phyloP scores from a whole-genome alignment of 352 stramenopile genomes.

The Thalassiosira hispida region DNA sequence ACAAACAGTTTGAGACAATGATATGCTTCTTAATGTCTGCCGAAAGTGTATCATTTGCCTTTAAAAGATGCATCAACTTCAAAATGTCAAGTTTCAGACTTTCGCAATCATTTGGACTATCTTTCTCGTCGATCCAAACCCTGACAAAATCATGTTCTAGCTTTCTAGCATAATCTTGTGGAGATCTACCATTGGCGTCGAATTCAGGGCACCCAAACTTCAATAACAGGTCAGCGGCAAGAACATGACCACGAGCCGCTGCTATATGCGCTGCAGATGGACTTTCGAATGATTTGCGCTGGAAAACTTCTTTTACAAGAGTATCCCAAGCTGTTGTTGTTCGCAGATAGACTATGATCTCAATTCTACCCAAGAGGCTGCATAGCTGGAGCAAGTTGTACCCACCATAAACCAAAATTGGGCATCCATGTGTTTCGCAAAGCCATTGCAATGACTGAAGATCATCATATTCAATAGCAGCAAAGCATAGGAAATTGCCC shows the following conservation, averaged over 20 bases:
- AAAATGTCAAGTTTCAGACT: conserved; percentile 13
- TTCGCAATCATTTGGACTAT: neutral
- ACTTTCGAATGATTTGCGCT: neutral
- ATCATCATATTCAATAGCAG: conserved; percentile 36
- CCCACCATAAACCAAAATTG: neutral
- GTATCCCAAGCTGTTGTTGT: neutral
- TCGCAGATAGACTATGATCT: neutral
- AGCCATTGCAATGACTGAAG: conserved; percentile 29
- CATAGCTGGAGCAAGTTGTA: neutral
- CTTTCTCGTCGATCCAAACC: conserved; percentile 13
- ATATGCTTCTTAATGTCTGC: conserved; percentile 21
- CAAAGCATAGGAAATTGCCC: conserved; percentile 25
- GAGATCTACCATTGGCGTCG: conserved; percentile 20
- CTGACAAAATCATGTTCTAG: conserved; percentile 16
- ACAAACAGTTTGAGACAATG: conserved; percentile 14
- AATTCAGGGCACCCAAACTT: neutral
- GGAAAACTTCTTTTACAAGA: neutral
- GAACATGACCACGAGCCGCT: conserved; percentile 20
- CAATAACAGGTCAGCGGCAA: conserved; percentile 17
- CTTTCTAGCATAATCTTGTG: conserved; percentile 29
- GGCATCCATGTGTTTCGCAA: neutral
- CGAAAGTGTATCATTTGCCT: neutral
- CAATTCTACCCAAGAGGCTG: neutral
- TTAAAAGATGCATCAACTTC: conserved; percentile 12
- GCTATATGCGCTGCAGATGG: conserved; percentile 4